Evolutionary conservation across 345 rosid genomes (phyloP), one percentile per base, ranked within the genome.

Genomic region (Brassica nigra): DNA sequence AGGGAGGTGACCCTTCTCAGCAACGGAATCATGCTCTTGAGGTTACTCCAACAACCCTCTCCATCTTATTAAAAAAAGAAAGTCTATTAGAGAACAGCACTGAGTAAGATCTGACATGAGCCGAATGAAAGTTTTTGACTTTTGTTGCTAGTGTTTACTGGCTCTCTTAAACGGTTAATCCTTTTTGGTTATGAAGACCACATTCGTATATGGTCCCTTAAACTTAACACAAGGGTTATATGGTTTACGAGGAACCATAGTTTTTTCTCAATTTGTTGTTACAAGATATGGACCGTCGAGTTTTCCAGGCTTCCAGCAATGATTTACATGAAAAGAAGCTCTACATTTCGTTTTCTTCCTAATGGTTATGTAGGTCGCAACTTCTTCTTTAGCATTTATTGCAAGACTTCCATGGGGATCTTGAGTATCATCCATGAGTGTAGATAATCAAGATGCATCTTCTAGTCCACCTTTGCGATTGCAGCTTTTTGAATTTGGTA

Each of bases 331-430:
- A 39, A 0, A 8, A 3, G 10, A 8, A 28, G 37, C 12, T 27
- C 34, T n/a, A n/a, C n/a, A n/a, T n/a, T n/a, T n/a, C n/a, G n/a
- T n/a, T n/a, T 15, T 29, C 23, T 31, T 52, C 0, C 62, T 65
- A 49, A n/a, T 59, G 42, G 65, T 31, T n/a, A n/a, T n/a, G n/a
- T n/a, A 90, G 93, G 88, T 84, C 1, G 86, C 89, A 39, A 91
- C 93, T n/a, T 92, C 96, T 76, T 88, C 88, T 15, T 70, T 92
- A 27, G 89, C 92, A 64, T 86, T 91, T 63, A 76, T 86, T 54
- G 89, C 90, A 14, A 86, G 94, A 81, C 68, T 87, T 79, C 96
- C 92, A 28, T 91, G 96, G 96, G 96, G 96, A 82, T 91, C 96
- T 64, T 78, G 78, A 80, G 84, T 90, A 23, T 47, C 85, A 44